Base-by-base conservation (phyloP, 495 filamentous ascomycete species). In the Trichoderma asperelloides region DNA sequence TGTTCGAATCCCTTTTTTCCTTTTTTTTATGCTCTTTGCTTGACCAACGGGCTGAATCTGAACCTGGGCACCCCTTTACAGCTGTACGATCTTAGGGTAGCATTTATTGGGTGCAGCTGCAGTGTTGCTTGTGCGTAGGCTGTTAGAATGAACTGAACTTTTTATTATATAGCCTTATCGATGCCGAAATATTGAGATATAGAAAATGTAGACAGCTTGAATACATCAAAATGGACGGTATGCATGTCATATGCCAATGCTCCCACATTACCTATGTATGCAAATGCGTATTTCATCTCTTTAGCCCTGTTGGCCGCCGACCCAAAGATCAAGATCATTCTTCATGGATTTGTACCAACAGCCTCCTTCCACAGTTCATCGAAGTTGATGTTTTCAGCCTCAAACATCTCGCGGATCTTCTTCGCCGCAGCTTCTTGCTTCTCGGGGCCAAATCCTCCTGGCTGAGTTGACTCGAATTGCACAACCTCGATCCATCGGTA, bases 401-500 rank as follows among this genome's bases (percentile, higher is more conserved):
- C 81, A 73, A 96, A 95, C 75, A 93, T 74, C 15, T 78, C 85
- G 72, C 80, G 84, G 81, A 69, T 85, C 85, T 82, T 84, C 23
- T 83, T 67, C 70, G 91, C 89, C 2, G 86, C 84, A 63, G 81
- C 81, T 27, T 81, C 75, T 77, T 93, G 89, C 69, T 84, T 80
- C 70, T 92, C 89, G 3, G 78, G 73, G 1, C 85, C 88, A 71
- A 93, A 93, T 0, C 89, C 89, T 49, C 88, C 91, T 0, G 90
- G 86, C 68, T 82, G 83, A 37, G 84, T 84, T 63, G 89, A 89
- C 77, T 95, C 92, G 71, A 85, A 92, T 75, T 96, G 91, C 47
- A 96, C 81, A 66, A 95, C 75, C 78, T 96, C 92, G 63, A 93
- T 88, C 89, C 90, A 93, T 40, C 88, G 83, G 76, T 88, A 95